Percentiles rank a stretch among this genome's conserved stretches.
Evolutionary conservation across 768 basidiomycete species (phyloP).

Genomic region (Boletus coccyginus): DNA sequence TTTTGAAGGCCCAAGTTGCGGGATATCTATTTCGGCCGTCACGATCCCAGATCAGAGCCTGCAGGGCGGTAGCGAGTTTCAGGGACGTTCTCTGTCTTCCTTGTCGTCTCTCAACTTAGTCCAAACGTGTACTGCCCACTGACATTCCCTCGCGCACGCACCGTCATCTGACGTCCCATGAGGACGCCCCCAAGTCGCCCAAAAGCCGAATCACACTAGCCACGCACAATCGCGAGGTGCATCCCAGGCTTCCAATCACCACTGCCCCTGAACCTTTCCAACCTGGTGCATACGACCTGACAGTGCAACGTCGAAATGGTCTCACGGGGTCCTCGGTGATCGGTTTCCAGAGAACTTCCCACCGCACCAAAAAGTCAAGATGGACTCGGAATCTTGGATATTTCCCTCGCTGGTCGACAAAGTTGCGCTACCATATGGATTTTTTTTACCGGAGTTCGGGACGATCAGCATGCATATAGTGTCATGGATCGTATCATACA

Average conservation of each 20-base stretch:
- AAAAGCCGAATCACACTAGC: neutral
- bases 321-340: neutral
- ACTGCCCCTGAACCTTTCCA: constrained; percentile 5
- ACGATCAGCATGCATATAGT: neutral
- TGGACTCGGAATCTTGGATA: neutral
- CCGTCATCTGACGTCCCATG: constrained; percentile 14
- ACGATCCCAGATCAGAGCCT: constrained; percentile 11
- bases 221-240: neutral
- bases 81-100: constrained; percentile 1
- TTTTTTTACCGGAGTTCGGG: neutral
- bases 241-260: neutral
- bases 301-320: neutral
- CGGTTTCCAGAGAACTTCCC: constrained; percentile 1
- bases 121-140: neutral
- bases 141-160: neutral
- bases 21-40: constrained; percentile 1
- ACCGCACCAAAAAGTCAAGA: constrained; percentile 1
- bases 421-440: constrained; percentile 5
- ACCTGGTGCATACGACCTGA: neutral
- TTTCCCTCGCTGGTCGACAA: neutral
- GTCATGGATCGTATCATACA: neutral
- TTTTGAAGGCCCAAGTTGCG: neutral
- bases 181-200: neutral
- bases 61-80: constrained; percentile 2
- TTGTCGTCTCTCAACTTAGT: neutral